A percentile compares a stretch with the other conserved stretches of the same genome.
Conservation (phyloP, 2,329 filamentous ascomycete genomes). For the Leptoxyphium fumago region DNA sequence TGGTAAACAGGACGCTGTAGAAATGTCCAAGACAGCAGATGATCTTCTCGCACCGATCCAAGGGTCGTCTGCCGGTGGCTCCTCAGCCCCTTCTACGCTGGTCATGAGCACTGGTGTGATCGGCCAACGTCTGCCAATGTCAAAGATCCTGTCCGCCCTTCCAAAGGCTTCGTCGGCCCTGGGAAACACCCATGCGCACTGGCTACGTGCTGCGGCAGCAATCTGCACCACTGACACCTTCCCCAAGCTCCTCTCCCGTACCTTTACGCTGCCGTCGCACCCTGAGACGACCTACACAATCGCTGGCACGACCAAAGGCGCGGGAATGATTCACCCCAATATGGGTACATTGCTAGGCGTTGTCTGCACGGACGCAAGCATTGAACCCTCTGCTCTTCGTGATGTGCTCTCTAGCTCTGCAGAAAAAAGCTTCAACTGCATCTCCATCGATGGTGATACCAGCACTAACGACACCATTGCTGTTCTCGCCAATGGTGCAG, state of each 20-base stretch:
- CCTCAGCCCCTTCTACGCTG: conserved; percentile 49
- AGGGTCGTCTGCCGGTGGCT: conserved; percentile 16
- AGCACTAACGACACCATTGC: conserved; percentile 95
- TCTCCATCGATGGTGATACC: conserved; percentile 92
- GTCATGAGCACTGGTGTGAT: conserved; percentile 99
- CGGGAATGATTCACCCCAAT: conserved; percentile 98
- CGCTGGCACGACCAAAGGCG: conserved; percentile 92
- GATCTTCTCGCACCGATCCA: conserved; percentile 36
- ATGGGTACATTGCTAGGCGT: conserved; percentile 93
- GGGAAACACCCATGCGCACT: conserved; percentile 65
- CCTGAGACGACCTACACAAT: conserved; percentile 64
- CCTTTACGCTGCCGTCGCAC: conserved; percentile 72
- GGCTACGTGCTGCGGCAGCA: conserved; percentile 72
- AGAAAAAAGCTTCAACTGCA: conserved; percentile 83
- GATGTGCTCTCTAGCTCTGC: conserved; percentile 59
- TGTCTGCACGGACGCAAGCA: conserved; percentile 78
- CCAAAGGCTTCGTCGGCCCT: conserved; percentile 59
- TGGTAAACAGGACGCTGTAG: conserved; percentile 72
- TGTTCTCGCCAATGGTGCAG: conserved; percentile 87
- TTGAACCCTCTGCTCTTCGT: conserved; percentile 53
- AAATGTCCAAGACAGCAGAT: conserved; percentile 71
- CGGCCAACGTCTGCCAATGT: conserved; percentile 80
- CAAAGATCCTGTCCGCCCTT: conserved; percentile 75
- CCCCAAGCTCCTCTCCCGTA: conserved; percentile 78
- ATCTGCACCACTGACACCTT: conserved; percentile 99